Evolutionary conservation across 1,284 basidiomycete genomes (phyloP).

Genomic region (Hortiboletus rubellus): DNA sequence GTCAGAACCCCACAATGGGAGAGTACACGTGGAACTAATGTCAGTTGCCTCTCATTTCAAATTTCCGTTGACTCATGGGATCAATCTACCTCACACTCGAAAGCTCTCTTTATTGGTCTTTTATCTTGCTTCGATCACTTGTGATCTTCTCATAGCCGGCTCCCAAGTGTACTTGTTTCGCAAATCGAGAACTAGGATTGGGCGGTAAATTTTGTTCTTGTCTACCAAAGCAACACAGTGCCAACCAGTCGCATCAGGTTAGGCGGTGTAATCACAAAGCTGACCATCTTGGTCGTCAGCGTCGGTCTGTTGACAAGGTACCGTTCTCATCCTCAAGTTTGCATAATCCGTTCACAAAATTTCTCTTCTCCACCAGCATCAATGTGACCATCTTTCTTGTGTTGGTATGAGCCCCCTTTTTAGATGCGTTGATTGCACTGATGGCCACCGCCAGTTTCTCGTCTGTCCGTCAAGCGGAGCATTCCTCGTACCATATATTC

Average conservation of each 20-base stretch:
- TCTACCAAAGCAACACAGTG: not conserved
- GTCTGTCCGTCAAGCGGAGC: too few relatives aligned
- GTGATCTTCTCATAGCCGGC: slow-evolving; percentile 35
- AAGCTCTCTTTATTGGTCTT: too few relatives aligned
- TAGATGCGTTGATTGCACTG: not conserved
- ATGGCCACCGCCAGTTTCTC: slow-evolving; percentile 23
- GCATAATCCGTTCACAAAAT: not conserved
- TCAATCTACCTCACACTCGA: too few relatives aligned
- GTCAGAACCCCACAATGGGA: too few relatives aligned
- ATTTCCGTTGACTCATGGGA: too few relatives aligned
- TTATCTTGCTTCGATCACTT: too few relatives aligned
- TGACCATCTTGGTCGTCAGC: slow-evolving; percentile 34
- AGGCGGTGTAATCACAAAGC: slow-evolving; percentile 30
- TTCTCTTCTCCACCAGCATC: slow-evolving; percentile 11
- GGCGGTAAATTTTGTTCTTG: slow-evolving; percentile 24
- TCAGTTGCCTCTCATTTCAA: too few relatives aligned
- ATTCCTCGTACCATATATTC: too few relatives aligned
- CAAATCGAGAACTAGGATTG: slow-evolving; percentile 34
- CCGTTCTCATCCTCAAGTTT: not conserved
- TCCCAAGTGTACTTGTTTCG: slow-evolving; percentile 34
- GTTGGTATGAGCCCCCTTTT: slow-evolving; percentile 18
- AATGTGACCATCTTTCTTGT: slow-evolving; percentile 34
- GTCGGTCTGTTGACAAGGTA: slow-evolving; percentile 35
- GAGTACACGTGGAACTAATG: too few relatives aligned
- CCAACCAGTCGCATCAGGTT: slow-evolving; percentile 19